phyloP scores from a whole-genome alignment of 208 protist genomes.

The Leishmania turanica region DNA sequence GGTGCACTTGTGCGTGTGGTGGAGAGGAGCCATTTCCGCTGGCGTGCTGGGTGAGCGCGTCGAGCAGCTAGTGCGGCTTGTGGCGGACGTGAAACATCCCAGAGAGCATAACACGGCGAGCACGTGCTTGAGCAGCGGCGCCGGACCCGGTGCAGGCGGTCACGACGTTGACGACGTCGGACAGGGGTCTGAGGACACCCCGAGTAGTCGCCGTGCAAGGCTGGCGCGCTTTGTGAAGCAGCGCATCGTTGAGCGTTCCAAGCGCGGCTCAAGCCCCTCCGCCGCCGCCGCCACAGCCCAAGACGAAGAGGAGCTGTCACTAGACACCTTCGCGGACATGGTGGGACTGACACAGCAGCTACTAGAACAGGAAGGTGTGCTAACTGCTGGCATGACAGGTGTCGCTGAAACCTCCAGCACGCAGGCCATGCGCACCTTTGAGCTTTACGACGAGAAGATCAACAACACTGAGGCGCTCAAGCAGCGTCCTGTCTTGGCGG shows the following conservation, averaged over 20 bases:
- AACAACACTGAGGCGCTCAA: slow-evolving; percentile 2
- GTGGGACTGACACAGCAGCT: slow-evolving; percentile 31
- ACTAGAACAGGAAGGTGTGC: slow-evolving; percentile 10
- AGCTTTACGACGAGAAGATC: slow-evolving; percentile 31
- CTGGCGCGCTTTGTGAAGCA: slow-evolving; percentile 20
- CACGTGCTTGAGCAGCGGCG: neutral
- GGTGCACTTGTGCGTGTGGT: slow-evolving; percentile 71
- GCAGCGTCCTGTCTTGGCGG: slow-evolving; percentile 44
- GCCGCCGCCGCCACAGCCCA: neutral
- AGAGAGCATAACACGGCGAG: neutral
- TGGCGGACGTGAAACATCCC: neutral
- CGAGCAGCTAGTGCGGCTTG: slow-evolving; percentile 28
- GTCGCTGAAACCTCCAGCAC: neutral
- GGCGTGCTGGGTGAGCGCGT: slow-evolving; percentile 34
- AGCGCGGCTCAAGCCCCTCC: neutral
- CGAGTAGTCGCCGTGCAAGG: slow-evolving; percentile 13
- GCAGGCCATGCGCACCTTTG: slow-evolving; percentile 13
- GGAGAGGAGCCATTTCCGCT: slow-evolving; percentile 35
- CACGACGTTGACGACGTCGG: neutral
- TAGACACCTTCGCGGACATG: slow-evolving; percentile 32
- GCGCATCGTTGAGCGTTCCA: slow-evolving; percentile 5
- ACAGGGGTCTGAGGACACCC: neutral
- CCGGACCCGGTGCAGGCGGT: neutral
- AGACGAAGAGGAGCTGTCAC: slow-evolving; percentile 1
- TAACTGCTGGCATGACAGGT: neutral